phyloP scores from a whole-genome alignment of 306 rosid genomes.

The Cicer yamashitae region DNA sequence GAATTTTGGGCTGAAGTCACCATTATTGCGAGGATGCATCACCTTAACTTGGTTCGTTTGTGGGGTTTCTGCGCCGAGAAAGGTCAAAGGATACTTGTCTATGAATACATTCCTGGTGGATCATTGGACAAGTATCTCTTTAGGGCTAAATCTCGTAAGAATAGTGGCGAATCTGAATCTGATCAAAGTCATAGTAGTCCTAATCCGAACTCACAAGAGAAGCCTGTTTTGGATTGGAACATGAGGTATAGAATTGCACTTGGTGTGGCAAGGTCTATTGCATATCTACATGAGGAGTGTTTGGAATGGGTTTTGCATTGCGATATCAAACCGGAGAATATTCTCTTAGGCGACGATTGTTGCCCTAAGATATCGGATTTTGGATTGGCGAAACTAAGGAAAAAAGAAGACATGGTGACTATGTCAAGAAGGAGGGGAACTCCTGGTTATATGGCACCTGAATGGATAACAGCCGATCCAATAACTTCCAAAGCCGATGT shows the following conservation, averaged over 20 bases:
- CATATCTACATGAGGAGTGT: slow-evolving; percentile 91
- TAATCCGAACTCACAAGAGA: not conserved
- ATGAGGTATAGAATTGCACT: slow-evolving; percentile 78
- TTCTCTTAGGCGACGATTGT: slow-evolving; percentile 75
- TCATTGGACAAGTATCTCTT: slow-evolving; percentile 80
- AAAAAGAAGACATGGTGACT: slow-evolving; percentile 84
- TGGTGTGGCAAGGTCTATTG: slow-evolving; percentile 87
- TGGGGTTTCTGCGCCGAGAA: slow-evolving; percentile 96
- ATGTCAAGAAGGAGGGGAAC: slow-evolving; percentile 84
- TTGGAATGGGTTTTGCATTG: slow-evolving; percentile 94
- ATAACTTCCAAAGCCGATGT: slow-evolving; percentile 91
- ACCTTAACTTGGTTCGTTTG: slow-evolving; percentile 82
- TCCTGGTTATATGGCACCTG: slow-evolving; percentile 95
- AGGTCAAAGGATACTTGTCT: slow-evolving; percentile 82
- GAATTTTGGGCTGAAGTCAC: slow-evolving; percentile 97
- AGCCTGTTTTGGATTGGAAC: slow-evolving; percentile 69
- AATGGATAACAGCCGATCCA: slow-evolving; percentile 72
- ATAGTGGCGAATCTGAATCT: not conserved
- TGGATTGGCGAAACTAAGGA: slow-evolving; percentile 74
- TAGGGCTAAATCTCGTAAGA: not conserved
- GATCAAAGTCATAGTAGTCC: not conserved
- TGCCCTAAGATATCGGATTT: slow-evolving; percentile 96
- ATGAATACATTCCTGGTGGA: slow-evolving; percentile 78
- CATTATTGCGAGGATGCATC: slow-evolving; percentile 93
- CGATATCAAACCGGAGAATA: slow-evolving; percentile 90